Percentiles rank a stretch among this genome's conserved stretches.
Conservation (phyloP, 139 green algal genomes). For the Pleodorina starrii region DNA sequence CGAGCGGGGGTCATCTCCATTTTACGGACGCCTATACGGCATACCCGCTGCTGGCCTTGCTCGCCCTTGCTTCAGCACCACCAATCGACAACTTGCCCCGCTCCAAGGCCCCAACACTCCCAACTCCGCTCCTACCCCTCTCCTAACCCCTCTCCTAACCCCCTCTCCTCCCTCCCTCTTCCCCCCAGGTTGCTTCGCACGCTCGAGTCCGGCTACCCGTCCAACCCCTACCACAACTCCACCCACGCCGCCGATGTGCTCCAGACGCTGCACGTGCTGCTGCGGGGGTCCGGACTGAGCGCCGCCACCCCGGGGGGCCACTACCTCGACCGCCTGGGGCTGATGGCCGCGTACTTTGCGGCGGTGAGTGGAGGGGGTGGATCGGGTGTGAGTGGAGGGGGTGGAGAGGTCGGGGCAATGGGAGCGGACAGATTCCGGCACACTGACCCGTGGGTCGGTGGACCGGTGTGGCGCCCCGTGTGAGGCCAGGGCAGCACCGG, state of each 20-base stretch:
- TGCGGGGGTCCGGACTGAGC: constrained; percentile 22
- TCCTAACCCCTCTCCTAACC: not conserved
- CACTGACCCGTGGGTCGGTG: no score
- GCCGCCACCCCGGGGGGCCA: no score
- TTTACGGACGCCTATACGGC: not conserved
- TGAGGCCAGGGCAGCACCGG: no score
- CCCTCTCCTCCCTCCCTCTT: not conserved
- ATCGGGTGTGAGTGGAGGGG: no score
- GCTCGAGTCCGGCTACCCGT: constrained; percentile 61
- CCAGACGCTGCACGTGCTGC: constrained; percentile 61
- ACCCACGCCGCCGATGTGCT: constrained; percentile 71
- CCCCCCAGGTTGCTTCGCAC: constrained; percentile 39
- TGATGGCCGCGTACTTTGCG: constrained; percentile 41
- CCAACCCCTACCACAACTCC: constrained; percentile 76
- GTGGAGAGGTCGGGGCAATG: no score
- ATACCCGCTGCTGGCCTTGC: no score
- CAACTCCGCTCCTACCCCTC: not conserved
- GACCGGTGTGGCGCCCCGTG: no score
- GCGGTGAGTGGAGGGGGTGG: constrained; percentile 2
- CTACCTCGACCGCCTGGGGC: constrained; percentile 41
- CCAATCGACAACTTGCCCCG: no score
- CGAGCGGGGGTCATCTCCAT: not conserved
- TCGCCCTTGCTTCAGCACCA: no score
- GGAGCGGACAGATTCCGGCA: no score
- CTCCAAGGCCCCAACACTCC: no score